Evolutionary conservation across 2,329 filamentous ascomycete genomes (phyloP).

Genomic region (Phialophora chinensis): DNA sequence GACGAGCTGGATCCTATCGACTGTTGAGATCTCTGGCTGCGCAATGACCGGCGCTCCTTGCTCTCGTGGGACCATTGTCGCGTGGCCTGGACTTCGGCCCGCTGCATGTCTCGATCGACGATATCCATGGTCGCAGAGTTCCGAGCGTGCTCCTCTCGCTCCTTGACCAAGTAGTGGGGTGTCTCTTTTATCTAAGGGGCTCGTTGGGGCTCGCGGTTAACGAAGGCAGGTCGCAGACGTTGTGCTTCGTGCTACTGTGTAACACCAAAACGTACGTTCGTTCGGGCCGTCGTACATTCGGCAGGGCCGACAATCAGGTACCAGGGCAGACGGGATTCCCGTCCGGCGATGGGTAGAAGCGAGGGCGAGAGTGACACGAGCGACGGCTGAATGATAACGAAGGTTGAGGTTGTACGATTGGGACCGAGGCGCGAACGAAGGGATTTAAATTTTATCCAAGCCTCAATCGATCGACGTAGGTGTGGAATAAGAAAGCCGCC

Average conservation of each 20-base stretch:
- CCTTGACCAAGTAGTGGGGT: not conserved
- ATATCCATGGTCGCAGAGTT: constrained; percentile 44
- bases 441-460: not conserved
- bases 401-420: constrained; percentile 1
- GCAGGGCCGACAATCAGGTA: not conserved
- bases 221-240: too few species aligned
- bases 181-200: not conserved
- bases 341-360: not conserved
- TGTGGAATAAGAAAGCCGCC: not conserved
- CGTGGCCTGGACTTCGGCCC: constrained; percentile 44
- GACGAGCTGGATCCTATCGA: constrained; percentile 38
- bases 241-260: not conserved
- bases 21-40: constrained; percentile 27
- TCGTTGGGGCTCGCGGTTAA: not conserved
- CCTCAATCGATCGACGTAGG: not conserved
- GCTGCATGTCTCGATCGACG: constrained; percentile 47
- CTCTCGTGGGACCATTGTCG: constrained; percentile 34
- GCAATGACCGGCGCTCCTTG: constrained; percentile 35
- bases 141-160: not conserved
- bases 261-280: not conserved
- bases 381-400: constrained; percentile 1
- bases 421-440: not conserved
- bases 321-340: not conserved
- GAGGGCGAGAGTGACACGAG: not conserved
- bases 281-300: not conserved